Evolutionary conservation across 352 stramenopile genomes (phyloP), one percentile per base, ranked within the genome.

Genomic region (Peronosclerospora sorghi): DNA sequence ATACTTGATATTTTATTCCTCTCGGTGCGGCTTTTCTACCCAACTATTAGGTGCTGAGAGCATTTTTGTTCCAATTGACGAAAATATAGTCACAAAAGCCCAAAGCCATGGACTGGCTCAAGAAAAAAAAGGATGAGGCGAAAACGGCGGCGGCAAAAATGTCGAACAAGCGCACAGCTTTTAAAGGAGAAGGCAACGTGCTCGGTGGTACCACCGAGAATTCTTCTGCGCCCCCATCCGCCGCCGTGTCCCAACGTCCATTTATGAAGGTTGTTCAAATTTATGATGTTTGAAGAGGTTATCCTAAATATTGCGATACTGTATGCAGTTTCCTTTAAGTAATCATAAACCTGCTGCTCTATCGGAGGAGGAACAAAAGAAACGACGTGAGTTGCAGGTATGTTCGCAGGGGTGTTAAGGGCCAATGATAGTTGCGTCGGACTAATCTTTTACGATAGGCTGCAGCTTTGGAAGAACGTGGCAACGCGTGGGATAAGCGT

Each of bases 81-180:
- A n/a, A n/a, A n/a, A n/a, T n/a, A n/a, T n/a, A n/a, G n/a, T n/a
- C n/a, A n/a, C n/a, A n/a, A n/a, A n/a, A n/a, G n/a, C n/a, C n/a
- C n/a, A n/a, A n/a, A n/a, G n/a, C n/a, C n/a, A 82, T 82, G 69
- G 69, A 82, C 29, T 86, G 74, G 74, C 59, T 86, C 13, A 86
- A 83, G 68, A 86, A 86, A 67, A 84, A 84, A 62, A 86, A 83
- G 64, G 65, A 83, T 10, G 71, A 65, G 47, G 74, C 70, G 28
- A 78, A 82, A 58, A 58, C 79, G 53, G 72, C 72, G 14, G 68
- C 69, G 4, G 67, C 74, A 39, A 86, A 86, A 65, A 69, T 86
- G 34, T 68, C 78, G 43, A 86, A 84, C 56, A 82, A 83, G 55
- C 71, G 71, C 36, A 61, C 57, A 18, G 27, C 62, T 14, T 86